phyloP scores from a whole-genome alignment of 805 yeast genomes.

The Yamadazyma scolyti region DNA sequence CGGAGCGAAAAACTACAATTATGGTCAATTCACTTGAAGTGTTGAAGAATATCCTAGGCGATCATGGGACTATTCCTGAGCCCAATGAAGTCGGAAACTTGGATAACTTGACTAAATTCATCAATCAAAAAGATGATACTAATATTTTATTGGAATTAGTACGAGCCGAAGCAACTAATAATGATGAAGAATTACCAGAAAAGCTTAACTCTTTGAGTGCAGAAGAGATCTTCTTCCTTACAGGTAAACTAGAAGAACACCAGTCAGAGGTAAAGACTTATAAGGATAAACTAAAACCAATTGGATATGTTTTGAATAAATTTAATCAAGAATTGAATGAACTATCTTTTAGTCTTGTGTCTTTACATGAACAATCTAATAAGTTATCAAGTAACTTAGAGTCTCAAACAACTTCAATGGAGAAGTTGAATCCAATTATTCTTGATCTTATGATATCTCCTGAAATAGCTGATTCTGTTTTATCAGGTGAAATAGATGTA shows the following conservation, averaged over 20 bases:
- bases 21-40: too few relatives aligned
- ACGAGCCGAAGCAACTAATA: slow-evolving; percentile 10
- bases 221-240: slow-evolving; percentile 6
- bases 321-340: slow-evolving; percentile 52
- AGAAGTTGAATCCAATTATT: slow-evolving; percentile 67
- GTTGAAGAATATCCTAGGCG: too few relatives aligned
- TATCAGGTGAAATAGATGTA: slow-evolving; percentile 52
- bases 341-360: slow-evolving; percentile 27
- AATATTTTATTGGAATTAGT: slow-evolving; percentile 12
- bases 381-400: slow-evolving; percentile 25
- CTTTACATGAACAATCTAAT: slow-evolving; percentile 32
- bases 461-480: slow-evolving; percentile 53
- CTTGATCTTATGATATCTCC: slow-evolving; percentile 77
- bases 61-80: too few relatives aligned
- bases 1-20: too few relatives aligned
- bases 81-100: too few relatives aligned
- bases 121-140: too few relatives aligned
- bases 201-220: slow-evolving; percentile 4
- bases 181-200: slow-evolving; percentile 2
- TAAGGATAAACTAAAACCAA: slow-evolving; percentile 41
- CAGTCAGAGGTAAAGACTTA: slow-evolving; percentile 23
- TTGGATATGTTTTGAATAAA: slow-evolving; percentile 47
- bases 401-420: slow-evolving; percentile 24
- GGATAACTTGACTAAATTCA: too few relatives aligned
- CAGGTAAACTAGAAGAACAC: slow-evolving; percentile 18